Base-by-base conservation (phyloP, 75 land plant species). In the Chamaecyparis obtusa region DNA sequence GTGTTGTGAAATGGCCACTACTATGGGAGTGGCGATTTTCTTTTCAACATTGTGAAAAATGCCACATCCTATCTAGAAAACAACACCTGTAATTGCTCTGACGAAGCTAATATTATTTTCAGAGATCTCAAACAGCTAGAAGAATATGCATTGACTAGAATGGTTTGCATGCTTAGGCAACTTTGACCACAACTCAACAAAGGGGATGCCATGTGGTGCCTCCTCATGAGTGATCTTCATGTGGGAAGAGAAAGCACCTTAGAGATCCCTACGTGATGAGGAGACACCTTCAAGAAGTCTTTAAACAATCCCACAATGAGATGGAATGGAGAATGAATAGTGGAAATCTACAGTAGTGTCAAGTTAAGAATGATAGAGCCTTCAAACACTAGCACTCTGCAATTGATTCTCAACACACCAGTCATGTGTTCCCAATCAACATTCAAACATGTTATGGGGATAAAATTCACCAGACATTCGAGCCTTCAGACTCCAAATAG, bases 161-260 rank as follows among this genome's bases (percentile, higher is more conserved):
- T 96, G 95, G 91, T 96, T 21, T 89, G 91, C 81, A 82, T 93
- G 85, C 87, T 96, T 84, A 91, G 91, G 76, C 88, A 93, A 72
- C 85, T 89, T 44, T 87, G 90, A 10, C 97, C 94, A 0, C 75
- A 88, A 16, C 83, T 93, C 80, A 90, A 89, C 77, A 93, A 88
- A 51, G 94, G 94, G 24, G 96, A 96, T 88, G 97, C 96, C 21
- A 89, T 96, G 95, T 95, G 96, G 97, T 96, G 96, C 86, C 83
- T 96, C 55, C 89, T 96, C 1, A 95, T 95, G 96, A 86, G 91
- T 85, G 95, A 95, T 87, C 88, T 96, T 57, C 87, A 96, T 87
- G 91, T 94, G 8, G 90, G 91, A 39, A 88, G 89, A 41, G 94
- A 93, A 16, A 87, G 93, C 67, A 71, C 88, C 9, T 89, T 94